Conservation (phyloP, 2,329 filamentous ascomycete species). For the Daldinia sp. region DNA sequence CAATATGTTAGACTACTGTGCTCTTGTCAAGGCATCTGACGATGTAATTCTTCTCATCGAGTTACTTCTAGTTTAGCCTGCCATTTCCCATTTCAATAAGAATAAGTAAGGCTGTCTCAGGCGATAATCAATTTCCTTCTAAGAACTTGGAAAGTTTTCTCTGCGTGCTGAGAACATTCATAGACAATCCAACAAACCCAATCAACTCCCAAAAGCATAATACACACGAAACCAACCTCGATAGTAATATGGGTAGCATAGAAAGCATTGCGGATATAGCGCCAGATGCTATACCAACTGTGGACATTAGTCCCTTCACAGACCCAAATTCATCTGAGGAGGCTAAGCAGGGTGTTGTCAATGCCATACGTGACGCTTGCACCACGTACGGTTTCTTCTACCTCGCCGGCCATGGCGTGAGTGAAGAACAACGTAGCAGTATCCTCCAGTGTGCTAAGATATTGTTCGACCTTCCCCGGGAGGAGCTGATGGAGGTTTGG, state of each 20-base stretch:
- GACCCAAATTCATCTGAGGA: conserved; percentile 40
- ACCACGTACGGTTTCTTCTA: conserved; percentile 51
- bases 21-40: conserved; percentile 7
- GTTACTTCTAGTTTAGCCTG: conserved; percentile 22
- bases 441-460: conserved; percentile 41
- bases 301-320: conserved; percentile 48
- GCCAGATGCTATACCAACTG: conserved; percentile 46
- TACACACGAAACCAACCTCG: conserved; percentile 12
- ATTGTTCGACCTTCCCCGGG: conserved; percentile 46
- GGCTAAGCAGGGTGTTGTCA: conserved; percentile 43
- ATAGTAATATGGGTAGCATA: conserved; percentile 35
- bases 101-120: conserved; percentile 21
- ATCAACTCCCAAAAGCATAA: neutral
- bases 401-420: conserved; percentile 50
- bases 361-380: conserved; percentile 47
- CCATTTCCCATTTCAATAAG: conserved; percentile 17
- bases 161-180: neutral
- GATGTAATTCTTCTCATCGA: conserved; percentile 19
- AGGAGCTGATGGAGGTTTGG: conserved; percentile 48
- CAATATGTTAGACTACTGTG: conserved; percentile 28
- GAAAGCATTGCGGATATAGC: conserved; percentile 34
- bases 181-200: neutral
- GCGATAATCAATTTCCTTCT: neutral
- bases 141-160: neutral
- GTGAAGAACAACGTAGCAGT: conserved; percentile 37